phyloP scores from a whole-genome alignment of 1,284 basidiomycete species.

The Porogramme epimiltina region DNA sequence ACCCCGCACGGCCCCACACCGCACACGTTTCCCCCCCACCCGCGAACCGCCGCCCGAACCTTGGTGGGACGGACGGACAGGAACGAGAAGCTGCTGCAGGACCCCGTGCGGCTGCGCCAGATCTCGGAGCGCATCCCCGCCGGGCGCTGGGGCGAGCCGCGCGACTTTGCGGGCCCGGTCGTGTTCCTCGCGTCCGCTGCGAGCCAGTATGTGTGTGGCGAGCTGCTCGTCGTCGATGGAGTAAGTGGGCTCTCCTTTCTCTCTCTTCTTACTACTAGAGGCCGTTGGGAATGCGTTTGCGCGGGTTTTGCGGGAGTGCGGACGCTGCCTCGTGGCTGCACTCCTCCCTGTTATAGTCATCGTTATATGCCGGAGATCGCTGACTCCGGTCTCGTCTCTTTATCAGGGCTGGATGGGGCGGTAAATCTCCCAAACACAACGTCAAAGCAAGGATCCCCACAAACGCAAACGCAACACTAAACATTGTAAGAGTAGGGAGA shows the following conservation, averaged over 20 bases:
- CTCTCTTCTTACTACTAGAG: too few relatives aligned
- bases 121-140: constrained; percentile 94
- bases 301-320: too few relatives aligned
- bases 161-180: constrained; percentile 88
- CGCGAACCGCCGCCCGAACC: not conserved
- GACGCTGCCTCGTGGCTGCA: too few relatives aligned
- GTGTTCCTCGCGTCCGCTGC: constrained; percentile 90
- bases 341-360: not conserved
- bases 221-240: constrained; percentile 80
- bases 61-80: constrained; percentile 33
- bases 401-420: constrained; percentile 24
- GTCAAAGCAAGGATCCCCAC: too few relatives aligned
- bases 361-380: not conserved
- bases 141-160: constrained; percentile 85
- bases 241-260: constrained; percentile 37
- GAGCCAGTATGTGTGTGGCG: constrained; percentile 90
- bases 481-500: too few relatives aligned
- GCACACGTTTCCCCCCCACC: not conserved
- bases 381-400: constrained; percentile 1
- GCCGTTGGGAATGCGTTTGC: too few relatives aligned
- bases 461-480: too few relatives aligned
- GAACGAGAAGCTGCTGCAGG: constrained; percentile 79
- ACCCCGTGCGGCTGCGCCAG: constrained; percentile 78
- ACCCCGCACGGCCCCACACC: too few relatives aligned
- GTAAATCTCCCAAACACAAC: constrained; percentile 10